Evolutionary conservation across 2,329 filamentous ascomycete species (phyloP).

Genomic region (Ascochyta fabae): DNA sequence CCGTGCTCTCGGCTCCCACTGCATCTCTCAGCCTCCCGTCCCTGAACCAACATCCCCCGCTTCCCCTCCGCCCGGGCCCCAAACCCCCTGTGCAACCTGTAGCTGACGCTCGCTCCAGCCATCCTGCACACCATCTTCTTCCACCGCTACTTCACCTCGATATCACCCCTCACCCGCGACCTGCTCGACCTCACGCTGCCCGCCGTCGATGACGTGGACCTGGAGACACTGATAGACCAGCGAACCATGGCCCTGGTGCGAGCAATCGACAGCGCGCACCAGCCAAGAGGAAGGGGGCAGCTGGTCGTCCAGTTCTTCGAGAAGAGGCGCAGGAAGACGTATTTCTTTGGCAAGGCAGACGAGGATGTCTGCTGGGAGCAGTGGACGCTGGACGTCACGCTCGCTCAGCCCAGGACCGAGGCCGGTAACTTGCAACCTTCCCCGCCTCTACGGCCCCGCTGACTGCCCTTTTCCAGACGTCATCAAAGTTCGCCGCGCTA

Average conservation of each 20-base stretch:
- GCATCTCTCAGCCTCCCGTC: constrained; percentile 15
- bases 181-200: constrained; percentile 90
- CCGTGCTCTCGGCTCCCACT: too few relatives aligned
- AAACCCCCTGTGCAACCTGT: constrained; percentile 6
- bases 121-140: constrained; percentile 98
- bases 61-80: constrained; percentile 7
- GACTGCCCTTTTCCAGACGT: constrained; percentile 66
- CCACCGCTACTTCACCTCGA: constrained; percentile 92
- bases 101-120: constrained; percentile 58
- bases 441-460: not conserved
- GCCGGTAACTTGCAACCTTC: constrained; percentile 64
- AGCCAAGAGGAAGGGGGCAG: constrained; percentile 71
- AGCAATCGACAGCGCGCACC: constrained; percentile 68
- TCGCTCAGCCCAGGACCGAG: constrained; percentile 87
- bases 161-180: constrained; percentile 82
- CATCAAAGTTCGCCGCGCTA: constrained; percentile 85
- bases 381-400: constrained; percentile 93
- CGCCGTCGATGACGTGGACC: constrained; percentile 85
- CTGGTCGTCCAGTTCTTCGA: constrained; percentile 94
- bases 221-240: constrained; percentile 92
- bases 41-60: not conserved
- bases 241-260: constrained; percentile 80
- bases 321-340: constrained; percentile 82
- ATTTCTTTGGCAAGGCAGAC: constrained; percentile 74
- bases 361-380: constrained; percentile 97